These are phyloP conservation scores for Acanthamoeba healyi DNA, from an alignment of 208 protist species.

Conservation along the genomic window DNA sequence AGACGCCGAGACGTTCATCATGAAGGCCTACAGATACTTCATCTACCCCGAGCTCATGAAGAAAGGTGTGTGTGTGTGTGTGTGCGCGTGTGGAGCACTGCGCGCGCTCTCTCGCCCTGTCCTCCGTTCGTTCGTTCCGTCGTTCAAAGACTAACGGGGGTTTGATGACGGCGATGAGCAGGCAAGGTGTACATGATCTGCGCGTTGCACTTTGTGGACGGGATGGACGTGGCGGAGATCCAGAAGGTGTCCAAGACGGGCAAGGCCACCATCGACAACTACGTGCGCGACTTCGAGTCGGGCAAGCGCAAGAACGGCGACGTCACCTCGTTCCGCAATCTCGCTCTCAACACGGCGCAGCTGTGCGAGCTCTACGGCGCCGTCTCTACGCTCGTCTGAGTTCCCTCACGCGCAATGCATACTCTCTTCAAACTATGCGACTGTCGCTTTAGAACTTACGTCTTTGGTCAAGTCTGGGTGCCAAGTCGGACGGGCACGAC, in stretches of 20 bases:
- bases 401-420: background rate
- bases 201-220: slow-evolving; percentile 42
- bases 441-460: too few relatives aligned
- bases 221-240: slow-evolving; percentile 39
- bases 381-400: slow-evolving; percentile 13
- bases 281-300: slow-evolving; percentile 28
- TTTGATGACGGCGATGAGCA: background rate
- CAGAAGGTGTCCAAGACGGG: slow-evolving; percentile 31
- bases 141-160: background rate
- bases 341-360: slow-evolving; percentile 27
- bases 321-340: slow-evolving; percentile 14
- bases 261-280: slow-evolving; percentile 63
- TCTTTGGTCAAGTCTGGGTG: too few relatives aligned
- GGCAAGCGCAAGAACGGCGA: slow-evolving; percentile 32
- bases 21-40: slow-evolving; percentile 72
- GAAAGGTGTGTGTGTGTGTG: background rate
- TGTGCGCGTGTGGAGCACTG: background rate
- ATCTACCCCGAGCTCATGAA: slow-evolving; percentile 70
- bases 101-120: too few relatives aligned
- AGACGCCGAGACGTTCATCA: slow-evolving; percentile 67
- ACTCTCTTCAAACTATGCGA: too few relatives aligned
- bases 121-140: too few relatives aligned
- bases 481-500: too few relatives aligned
- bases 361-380: slow-evolving; percentile 69
- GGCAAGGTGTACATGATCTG: slow-evolving; percentile 74